Conservation (phyloP, 2,329 filamentous ascomycete species). For the Akanthomyces muscarius region DNA sequence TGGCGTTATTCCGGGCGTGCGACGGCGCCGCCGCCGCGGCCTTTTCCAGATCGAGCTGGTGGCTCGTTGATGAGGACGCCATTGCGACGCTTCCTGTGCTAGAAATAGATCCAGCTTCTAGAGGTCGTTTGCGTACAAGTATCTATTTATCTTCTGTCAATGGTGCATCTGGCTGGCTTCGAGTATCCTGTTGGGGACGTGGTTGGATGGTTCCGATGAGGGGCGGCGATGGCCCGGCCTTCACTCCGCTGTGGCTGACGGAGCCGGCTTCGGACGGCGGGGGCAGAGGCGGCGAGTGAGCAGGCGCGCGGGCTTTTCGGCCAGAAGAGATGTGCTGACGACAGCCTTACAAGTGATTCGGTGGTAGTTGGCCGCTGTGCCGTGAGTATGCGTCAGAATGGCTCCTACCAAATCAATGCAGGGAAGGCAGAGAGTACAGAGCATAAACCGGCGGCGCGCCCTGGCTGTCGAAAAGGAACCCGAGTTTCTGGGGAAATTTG, state of each 20-base stretch:
- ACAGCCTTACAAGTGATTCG: not conserved
- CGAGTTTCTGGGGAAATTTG: not conserved
- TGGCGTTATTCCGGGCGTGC: not conserved
- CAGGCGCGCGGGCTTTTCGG: not conserved
- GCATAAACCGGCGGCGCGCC: not conserved
- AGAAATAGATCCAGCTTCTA: not conserved
- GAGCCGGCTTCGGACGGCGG: not conserved
- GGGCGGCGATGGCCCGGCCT: not conserved
- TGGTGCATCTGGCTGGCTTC: not conserved
- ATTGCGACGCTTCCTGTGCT: not conserved
- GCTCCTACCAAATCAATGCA: not conserved
- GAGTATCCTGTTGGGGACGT: not conserved
- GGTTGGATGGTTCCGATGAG: not conserved
- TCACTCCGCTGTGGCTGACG: not conserved
- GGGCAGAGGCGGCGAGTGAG: not conserved
- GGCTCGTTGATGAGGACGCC: not conserved
- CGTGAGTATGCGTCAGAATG: not conserved
- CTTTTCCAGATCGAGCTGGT: slow-evolving; percentile 8
- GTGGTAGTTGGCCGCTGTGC: not conserved
- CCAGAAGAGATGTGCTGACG: not conserved
- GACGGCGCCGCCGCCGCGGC: not conserved
- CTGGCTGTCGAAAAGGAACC: not conserved
- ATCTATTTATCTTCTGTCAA: not conserved
- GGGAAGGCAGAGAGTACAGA: not conserved
- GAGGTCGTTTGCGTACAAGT: no score